These are phyloP conservation scores for Powellomyces hirtus DNA, from an alignment of 192 early-diverging fungal species.

Conservation along the genomic window DNA sequence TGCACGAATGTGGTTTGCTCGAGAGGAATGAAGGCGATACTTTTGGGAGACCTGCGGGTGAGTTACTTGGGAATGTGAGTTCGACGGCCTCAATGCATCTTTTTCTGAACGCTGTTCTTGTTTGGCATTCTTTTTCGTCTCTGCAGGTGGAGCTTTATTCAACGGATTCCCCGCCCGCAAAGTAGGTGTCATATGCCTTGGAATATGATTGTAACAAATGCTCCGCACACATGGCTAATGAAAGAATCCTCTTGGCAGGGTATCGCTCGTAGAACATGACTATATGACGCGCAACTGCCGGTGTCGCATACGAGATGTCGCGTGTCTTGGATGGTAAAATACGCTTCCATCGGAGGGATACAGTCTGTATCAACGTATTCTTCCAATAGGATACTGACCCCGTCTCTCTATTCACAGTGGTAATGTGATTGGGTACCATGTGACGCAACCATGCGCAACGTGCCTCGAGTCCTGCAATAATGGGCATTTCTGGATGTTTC, in stretches of 20 bases:
- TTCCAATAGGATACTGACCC: not conserved
- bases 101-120: not conserved
- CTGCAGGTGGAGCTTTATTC: slow-evolving; percentile 61
- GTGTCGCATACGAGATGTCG: slow-evolving; percentile 77
- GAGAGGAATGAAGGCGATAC: slow-evolving; percentile 80
- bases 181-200: too few species aligned
- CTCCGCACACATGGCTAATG: too few species aligned
- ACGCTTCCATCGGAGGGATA: not conserved
- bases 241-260: slow-evolving; percentile 40
- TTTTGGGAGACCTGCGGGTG: slow-evolving; percentile 66
- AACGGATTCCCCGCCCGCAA: slow-evolving; percentile 66
- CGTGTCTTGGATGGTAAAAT: slow-evolving; percentile 70
- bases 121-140: not conserved
- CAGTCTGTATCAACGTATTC: not conserved
- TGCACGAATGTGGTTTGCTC: slow-evolving; percentile 61
- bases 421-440: slow-evolving; percentile 77
- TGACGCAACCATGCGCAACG: slow-evolving; percentile 74
- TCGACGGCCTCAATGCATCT: not conserved
- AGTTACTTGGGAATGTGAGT: slow-evolving; percentile 2
- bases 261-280: slow-evolving; percentile 73
- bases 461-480: slow-evolving; percentile 94
- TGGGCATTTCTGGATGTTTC: slow-evolving; percentile 98
- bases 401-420: slow-evolving; percentile 35
- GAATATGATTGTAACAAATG: too few species aligned
- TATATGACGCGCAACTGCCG: slow-evolving; percentile 78